Evolutionary conservation across 805 yeast species (phyloP), one percentile per base, ranked within the genome.

Genomic region (Saturnispora kantuleensis): DNA sequence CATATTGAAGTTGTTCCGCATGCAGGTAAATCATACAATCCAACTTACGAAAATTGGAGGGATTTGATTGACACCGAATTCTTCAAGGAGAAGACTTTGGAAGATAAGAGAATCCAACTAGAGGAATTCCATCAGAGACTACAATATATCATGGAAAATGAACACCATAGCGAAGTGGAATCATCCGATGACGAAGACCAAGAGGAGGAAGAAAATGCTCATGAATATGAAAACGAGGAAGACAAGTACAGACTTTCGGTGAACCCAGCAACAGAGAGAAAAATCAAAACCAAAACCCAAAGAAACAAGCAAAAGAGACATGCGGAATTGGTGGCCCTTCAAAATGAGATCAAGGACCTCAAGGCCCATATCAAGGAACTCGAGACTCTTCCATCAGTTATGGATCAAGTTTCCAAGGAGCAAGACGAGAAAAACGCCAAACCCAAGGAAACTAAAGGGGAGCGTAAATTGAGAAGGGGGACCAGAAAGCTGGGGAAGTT

Each of bases 11-110:
- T 53, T 2, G 46, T 79, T 3, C 88, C 95, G 10, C 81, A 81
- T 54, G 93, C 81, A 2, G 97, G 97, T 45, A 84, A 83, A 60
- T 89, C 97, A 2, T 93, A 87, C 59, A 93, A 93, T 59, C 98
- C 98, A 21, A 73, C 90, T 10, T 68, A 80, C 51, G 83, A 81
- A 45, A 77, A 84, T 26, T 93, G 98, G 98, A 77, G 78, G 54
- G 64, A 62, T 15, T 70, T 89, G 53, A 75, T 93, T 42, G 67
- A 75, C 43, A 67, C 70, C 44, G 97, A 88, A 63, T 81, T 71
- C 53, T 70, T 60, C 42, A 68, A 70, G 44, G 95, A 87, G 56
- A 76, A 77, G 56, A 70, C 74, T 41, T 74, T 70, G 45, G 96
- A 86, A 54, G 76, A 77, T 47, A 72, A 77, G 55, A 73, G 83